Percentiles rank a stretch among this genome's conserved stretches.
Evolutionary conservation across 805 yeast species (phyloP).

Genomic region (Hanseniaspora pseudoguilliermondii): DNA sequence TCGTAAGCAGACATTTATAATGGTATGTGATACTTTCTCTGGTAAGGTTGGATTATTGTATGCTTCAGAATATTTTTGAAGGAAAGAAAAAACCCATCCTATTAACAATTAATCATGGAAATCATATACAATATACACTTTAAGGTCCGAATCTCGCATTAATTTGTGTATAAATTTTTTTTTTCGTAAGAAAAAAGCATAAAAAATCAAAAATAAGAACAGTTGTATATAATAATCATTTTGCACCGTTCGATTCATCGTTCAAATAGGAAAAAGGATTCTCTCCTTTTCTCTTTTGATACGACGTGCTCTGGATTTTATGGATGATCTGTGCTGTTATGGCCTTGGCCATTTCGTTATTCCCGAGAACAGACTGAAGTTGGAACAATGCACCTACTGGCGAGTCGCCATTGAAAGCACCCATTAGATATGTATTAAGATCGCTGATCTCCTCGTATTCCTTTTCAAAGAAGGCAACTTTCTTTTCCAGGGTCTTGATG

Average conservation of each 20-base stretch:
- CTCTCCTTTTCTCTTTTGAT: slow-evolving; percentile 21
- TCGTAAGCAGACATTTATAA: slow-evolving; percentile 32
- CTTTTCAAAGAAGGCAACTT: slow-evolving; percentile 52
- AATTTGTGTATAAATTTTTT: neutral
- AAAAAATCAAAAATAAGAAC: neutral
- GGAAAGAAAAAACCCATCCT: no score
- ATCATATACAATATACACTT: neutral
- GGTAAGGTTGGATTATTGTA: neutral
- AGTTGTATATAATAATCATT: neutral
- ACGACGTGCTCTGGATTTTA: neutral
- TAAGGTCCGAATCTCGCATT: neutral
- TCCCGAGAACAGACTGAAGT: neutral
- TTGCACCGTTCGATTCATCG: neutral
- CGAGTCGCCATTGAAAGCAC: neutral
- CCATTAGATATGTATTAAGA: neutral
- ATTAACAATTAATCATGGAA: neutral
- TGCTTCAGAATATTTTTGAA: neutral
- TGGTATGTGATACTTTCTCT: neutral
- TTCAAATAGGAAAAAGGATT: slow-evolving; percentile 20
- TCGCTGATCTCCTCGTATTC: slow-evolving; percentile 54
- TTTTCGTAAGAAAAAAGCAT: neutral
- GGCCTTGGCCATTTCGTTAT: neutral
- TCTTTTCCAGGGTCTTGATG: slow-evolving; percentile 69
- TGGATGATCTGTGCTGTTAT: neutral
- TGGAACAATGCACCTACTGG: neutral